A percentile compares a stretch with the other conserved stretches of the same genome.
Conservation (phyloP, 2,329 filamentous ascomycete genomes). For the Penicillium sp. region DNA sequence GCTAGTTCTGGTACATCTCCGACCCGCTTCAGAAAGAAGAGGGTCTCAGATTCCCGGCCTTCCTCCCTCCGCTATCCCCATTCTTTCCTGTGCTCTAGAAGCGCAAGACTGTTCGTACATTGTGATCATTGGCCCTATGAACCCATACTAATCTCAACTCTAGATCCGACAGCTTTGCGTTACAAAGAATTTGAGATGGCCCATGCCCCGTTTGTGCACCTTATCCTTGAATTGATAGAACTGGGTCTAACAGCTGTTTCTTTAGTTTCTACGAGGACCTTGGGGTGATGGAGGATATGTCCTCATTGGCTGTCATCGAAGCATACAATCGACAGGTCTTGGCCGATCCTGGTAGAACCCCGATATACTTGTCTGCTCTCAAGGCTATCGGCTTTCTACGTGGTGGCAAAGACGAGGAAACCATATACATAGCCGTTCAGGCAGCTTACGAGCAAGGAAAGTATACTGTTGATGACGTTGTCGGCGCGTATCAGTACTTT, state of each 20-base stretch:
- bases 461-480: constrained; percentile 56
- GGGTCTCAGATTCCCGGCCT: constrained; percentile 30
- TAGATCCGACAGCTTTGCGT: constrained; percentile 31
- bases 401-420: constrained; percentile 47
- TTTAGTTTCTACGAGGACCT: constrained; percentile 59
- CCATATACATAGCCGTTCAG: constrained; percentile 58
- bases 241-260: not conserved
- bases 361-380: constrained; percentile 67
- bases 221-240: not conserved
- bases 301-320: constrained; percentile 60
- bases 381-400: constrained; percentile 57
- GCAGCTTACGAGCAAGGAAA: constrained; percentile 59
- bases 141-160: constrained; percentile 14
- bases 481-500: constrained; percentile 59
- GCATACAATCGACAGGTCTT: constrained; percentile 60
- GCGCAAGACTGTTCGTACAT: constrained; percentile 34
- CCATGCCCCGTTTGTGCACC: constrained; percentile 17
- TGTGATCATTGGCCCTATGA: too few species aligned
- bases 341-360: constrained; percentile 53
- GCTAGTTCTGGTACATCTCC: constrained; percentile 49
- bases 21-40: constrained; percentile 41
- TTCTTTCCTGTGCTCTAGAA: constrained; percentile 41
- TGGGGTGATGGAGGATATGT: constrained; percentile 61
- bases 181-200: constrained; percentile 33
- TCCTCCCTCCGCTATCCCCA: constrained; percentile 36